phyloP scores from a whole-genome alignment of 176 grass and related monocot genomes.

The Tillandsia fasciculata region DNA sequence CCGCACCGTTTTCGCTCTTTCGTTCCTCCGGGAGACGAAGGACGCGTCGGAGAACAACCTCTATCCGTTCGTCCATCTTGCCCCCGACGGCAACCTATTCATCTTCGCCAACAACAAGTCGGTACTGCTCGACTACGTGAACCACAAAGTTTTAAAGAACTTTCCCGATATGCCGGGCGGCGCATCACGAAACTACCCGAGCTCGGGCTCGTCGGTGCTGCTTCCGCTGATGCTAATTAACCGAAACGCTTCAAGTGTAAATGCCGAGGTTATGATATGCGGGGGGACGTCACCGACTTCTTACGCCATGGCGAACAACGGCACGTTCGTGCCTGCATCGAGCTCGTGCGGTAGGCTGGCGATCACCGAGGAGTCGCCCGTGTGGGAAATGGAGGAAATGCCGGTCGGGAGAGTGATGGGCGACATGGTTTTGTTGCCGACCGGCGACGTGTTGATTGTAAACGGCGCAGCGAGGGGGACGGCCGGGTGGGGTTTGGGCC shows the following conservation, averaged over 20 bases:
- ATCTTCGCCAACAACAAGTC: conserved; percentile 34
- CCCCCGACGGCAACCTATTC: conserved; percentile 30
- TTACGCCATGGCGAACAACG: background rate
- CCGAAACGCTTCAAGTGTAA: background rate
- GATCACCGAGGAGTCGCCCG: conserved; percentile 22
- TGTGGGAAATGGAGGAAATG: conserved; percentile 27
- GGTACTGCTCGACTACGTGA: conserved; percentile 25
- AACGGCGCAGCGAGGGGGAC: conserved; percentile 22
- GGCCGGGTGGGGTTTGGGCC: conserved; percentile 25
- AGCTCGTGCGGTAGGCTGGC: conserved; percentile 20
- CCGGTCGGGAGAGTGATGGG: conserved; percentile 25
- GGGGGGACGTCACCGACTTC: conserved; percentile 10
- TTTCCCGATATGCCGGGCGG: conserved; percentile 25
- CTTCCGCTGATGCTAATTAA: conserved; percentile 19
- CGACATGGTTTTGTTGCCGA: conserved; percentile 31
- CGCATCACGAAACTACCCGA: conserved; percentile 27
- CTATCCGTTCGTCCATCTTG: conserved; percentile 34
- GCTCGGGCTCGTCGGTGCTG: conserved; percentile 28
- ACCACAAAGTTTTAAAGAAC: conserved; percentile 15
- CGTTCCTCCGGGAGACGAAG: conserved; percentile 21
- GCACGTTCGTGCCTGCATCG: conserved; percentile 10
- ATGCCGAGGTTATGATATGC: conserved; percentile 28
- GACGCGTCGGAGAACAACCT: conserved; percentile 26
- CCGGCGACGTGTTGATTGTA: conserved; percentile 22
- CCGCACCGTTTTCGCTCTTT: background rate